Percentiles rank a stretch among this genome's conserved stretches.
phyloP scores from a whole-genome alignment of 139 green algal species.

The Coelastrella sp. region DNA sequence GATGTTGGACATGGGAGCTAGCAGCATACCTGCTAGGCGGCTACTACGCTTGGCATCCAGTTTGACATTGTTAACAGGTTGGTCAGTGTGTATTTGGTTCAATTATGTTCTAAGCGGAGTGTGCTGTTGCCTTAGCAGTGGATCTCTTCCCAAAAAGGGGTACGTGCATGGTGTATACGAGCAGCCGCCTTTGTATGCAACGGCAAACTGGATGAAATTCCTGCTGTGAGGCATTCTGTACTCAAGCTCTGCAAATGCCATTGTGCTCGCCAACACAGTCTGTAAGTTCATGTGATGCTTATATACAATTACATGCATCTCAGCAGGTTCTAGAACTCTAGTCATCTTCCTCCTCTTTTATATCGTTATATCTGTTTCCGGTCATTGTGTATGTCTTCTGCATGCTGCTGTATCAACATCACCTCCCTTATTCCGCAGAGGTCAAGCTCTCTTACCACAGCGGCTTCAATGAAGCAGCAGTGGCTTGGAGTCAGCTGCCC shows the following conservation, averaged over 20 bases:
- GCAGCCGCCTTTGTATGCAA: too few relatives aligned
- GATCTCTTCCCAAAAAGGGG: not conserved
- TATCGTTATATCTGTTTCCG: not conserved
- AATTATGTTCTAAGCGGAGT: not conserved
- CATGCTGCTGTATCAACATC: too few relatives aligned
- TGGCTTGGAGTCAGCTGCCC: slow-evolving; percentile 11
- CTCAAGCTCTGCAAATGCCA: too few relatives aligned
- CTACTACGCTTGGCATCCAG: not conserved
- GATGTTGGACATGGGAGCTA: not conserved
- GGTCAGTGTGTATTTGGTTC: too few relatives aligned
- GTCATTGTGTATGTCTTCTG: not conserved
- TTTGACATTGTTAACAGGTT: not conserved
- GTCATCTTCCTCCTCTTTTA: too few relatives aligned
- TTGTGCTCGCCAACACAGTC: too few relatives aligned
- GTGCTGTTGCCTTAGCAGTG: not conserved
- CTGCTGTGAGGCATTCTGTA: too few relatives aligned
- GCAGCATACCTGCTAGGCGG: not conserved
- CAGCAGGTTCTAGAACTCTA: too few relatives aligned
- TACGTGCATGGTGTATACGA: too few relatives aligned
- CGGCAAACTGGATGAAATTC: too few relatives aligned
- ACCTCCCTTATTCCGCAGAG: slow-evolving; percentile 24
- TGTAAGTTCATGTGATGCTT: too few relatives aligned
- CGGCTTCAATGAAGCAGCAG: slow-evolving; percentile 8
- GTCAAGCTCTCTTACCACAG: not conserved
- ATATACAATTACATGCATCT: too few relatives aligned